These are phyloP conservation scores for Verticillium albo-atrum DNA, from an alignment of 2,329 filamentous ascomycete species.

Conservation along the genomic window DNA sequence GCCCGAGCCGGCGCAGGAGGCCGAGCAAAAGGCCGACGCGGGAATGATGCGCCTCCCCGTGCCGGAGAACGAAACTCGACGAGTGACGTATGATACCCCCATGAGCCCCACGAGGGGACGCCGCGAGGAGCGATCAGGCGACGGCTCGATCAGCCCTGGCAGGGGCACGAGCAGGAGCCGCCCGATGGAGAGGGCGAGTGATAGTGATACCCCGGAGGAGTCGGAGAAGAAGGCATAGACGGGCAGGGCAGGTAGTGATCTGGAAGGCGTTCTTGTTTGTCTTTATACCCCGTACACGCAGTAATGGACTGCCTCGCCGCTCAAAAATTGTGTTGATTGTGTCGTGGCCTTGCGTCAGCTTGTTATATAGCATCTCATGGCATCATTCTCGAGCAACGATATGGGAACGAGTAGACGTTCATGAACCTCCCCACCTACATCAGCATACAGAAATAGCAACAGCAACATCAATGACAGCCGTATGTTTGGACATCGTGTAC, in stretches of 20 bases:
- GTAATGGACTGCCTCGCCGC: background rate
- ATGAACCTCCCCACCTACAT: too few relatives aligned
- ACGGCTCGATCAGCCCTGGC: background rate
- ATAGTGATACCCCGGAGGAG: background rate
- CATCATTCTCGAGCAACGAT: too few relatives aligned
- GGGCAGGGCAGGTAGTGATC: too few relatives aligned
- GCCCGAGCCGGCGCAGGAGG: background rate
- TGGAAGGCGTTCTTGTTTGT: background rate
- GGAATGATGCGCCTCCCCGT: background rate
- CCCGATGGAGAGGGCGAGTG: background rate
- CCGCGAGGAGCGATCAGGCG: background rate
- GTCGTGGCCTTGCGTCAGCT: too few relatives aligned
- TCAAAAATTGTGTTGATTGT: background rate
- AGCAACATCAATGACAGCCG: too few relatives aligned
- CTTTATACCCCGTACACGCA: background rate
- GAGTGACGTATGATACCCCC: background rate
- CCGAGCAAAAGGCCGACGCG: background rate
- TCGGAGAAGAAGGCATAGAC: background rate
- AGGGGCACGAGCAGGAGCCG: background rate
- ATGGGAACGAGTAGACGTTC: too few relatives aligned
- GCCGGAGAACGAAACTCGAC: background rate
- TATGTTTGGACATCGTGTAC: too few relatives aligned
- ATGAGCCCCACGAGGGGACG: background rate
- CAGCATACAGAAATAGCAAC: too few relatives aligned
- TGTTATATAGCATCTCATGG: background rate